phyloP scores from a whole-genome alignment of 495 filamentous ascomycete genomes.

The Amorphotheca resinae region DNA sequence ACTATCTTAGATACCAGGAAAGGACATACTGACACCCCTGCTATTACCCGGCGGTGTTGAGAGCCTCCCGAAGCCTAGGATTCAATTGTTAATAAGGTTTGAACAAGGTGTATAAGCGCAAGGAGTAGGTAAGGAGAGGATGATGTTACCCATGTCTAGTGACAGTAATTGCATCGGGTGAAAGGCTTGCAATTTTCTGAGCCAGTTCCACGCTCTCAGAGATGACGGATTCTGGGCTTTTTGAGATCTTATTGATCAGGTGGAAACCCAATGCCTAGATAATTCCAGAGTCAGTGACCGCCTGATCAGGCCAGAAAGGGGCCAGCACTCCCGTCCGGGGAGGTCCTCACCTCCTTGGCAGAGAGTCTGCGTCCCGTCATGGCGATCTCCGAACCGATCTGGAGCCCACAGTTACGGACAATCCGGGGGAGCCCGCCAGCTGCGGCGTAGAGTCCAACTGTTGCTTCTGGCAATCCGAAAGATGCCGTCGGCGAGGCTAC shows the following conservation, averaged over 20 bases:
- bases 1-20: too few relatives aligned
- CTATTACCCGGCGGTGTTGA: too few relatives aligned
- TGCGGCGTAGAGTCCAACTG: slow-evolving; percentile 56
- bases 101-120: too few relatives aligned
- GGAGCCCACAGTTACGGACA: slow-evolving; percentile 51
- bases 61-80: too few relatives aligned
- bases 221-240: slow-evolving; percentile 31
- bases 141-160: slow-evolving; percentile 31
- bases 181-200: slow-evolving; percentile 43
- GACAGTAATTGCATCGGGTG: slow-evolving; percentile 64
- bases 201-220: slow-evolving; percentile 41
- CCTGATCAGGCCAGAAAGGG: not conserved
- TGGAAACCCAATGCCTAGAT: slow-evolving; percentile 46
- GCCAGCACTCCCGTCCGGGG: not conserved
- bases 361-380: slow-evolving; percentile 50
- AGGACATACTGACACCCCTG: too few relatives aligned
- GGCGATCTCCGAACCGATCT: slow-evolving; percentile 65
- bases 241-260: slow-evolving; percentile 59
- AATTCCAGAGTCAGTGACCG: not conserved
- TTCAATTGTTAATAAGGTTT: too few relatives aligned
- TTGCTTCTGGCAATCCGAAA: slow-evolving; percentile 64
- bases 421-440: slow-evolving; percentile 65
- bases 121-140: too few relatives aligned
- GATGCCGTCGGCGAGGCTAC: slow-evolving; percentile 43
- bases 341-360: slow-evolving; percentile 37